Conservation (phyloP, 306 rosid species). For the Medicago arabica region DNA sequence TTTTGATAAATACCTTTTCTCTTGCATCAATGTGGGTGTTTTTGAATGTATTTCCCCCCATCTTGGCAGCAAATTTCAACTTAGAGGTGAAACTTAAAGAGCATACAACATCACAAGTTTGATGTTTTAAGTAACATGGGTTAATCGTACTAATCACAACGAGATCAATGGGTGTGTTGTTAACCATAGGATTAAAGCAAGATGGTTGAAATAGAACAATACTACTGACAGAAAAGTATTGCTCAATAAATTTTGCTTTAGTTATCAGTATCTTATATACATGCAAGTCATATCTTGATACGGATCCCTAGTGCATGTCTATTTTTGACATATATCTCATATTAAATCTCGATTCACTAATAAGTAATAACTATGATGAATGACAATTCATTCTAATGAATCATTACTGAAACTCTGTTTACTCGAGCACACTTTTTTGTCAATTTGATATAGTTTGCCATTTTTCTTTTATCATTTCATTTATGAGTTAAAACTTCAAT, state of each 20-base stretch:
- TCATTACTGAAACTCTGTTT: background rate
- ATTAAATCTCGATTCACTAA: background rate
- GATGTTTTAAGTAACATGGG: background rate
- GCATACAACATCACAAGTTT: background rate
- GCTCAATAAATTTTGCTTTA: no score
- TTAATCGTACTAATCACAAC: background rate
- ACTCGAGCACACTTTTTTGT: no score
- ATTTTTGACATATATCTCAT: background rate
- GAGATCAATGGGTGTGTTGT: background rate
- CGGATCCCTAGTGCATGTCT: background rate
- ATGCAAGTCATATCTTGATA: background rate
- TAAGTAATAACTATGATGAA: background rate
- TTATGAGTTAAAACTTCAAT: background rate
- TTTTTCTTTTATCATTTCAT: background rate
- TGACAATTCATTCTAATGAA: background rate
- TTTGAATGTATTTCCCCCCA: slow-evolving; percentile 1
- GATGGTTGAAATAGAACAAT: slow-evolving; percentile 9
- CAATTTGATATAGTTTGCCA: background rate
- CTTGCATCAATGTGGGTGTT: background rate
- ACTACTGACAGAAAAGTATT: no score
- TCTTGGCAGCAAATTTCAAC: slow-evolving; percentile 3
- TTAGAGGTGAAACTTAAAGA: background rate
- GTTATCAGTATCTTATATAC: background rate
- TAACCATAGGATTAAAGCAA: background rate
- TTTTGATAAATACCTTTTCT: background rate